phyloP scores from a whole-genome alignment of 495 filamentous ascomycete species.

The Hyphodiscus hymeniophilus region DNA sequence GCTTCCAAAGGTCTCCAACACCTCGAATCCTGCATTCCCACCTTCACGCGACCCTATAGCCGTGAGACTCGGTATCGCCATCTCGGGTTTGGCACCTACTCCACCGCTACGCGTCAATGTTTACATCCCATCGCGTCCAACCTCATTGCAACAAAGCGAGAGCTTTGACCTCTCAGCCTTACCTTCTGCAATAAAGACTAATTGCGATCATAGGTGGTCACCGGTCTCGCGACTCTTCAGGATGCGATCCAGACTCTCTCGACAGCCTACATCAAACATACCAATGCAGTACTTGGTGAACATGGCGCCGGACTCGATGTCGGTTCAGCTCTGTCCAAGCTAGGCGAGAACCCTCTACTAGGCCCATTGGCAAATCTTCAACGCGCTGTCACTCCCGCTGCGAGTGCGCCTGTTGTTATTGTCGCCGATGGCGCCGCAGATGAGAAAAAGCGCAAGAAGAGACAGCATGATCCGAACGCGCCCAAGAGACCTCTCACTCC shows the following conservation, averaged over 20 bases:
- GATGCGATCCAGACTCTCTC: constrained; percentile 64
- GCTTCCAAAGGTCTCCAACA: constrained; percentile 6
- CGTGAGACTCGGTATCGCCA: constrained; percentile 2
- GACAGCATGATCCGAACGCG: constrained; percentile 82
- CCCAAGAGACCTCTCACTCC: constrained; percentile 91
- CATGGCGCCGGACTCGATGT: constrained; percentile 39
- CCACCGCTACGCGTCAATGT: constrained; percentile 17
- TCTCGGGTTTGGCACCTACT: background rate
- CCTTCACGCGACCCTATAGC: constrained; percentile 12
- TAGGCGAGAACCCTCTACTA: constrained; percentile 40
- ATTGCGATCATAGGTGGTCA: constrained; percentile 52
- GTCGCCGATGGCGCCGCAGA: constrained; percentile 38
- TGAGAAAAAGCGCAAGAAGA: constrained; percentile 83
- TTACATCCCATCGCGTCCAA: constrained; percentile 11
- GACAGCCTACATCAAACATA: constrained; percentile 73
- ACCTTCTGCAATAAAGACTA: constrained; percentile 15
- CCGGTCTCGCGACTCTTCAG: constrained; percentile 63
- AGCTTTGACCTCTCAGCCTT: constrained; percentile 1
- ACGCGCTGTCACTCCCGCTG: constrained; percentile 26
- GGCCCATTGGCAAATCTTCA: constrained; percentile 30
- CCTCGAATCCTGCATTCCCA: constrained; percentile 5
- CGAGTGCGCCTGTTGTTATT: background rate
- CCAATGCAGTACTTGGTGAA: constrained; percentile 65
- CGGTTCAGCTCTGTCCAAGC: constrained; percentile 32
- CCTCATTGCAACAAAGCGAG: constrained; percentile 2